Base-by-base conservation (phyloP, 192 early-diverging fungal species). In the Coemansia sp. region DNA sequence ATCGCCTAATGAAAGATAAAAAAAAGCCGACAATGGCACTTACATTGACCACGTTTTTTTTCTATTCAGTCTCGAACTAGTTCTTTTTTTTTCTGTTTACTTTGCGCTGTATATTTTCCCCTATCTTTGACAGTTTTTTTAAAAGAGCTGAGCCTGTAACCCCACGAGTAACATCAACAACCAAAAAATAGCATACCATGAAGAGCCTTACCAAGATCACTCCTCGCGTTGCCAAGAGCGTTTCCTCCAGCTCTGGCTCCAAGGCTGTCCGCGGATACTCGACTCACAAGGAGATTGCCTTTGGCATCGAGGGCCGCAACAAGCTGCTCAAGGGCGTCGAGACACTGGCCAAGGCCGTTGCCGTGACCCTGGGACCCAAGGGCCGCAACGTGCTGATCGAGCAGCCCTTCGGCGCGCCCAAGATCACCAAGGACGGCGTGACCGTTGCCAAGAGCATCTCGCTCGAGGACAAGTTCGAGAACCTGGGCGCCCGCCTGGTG, bases 391-490 rank as follows among this genome's bases (percentile, higher is more conserved):
- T 99, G 20, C 84, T 99, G 62, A 99, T 99, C 73, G 93, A 97
- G 78, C 97, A 99, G 81, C 74, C 93, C 35, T 99, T 96, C 64
- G 97, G 96, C 35, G 87, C 89, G 36, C 97, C 97, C 64, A 98
- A 98, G 87, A 99, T 99, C 84, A 99, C 98, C 77, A 99, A 99
- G 90, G 98, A 99, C 79, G 98, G 98, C 78, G 98, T 99, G 39
- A 95, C 98, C 53, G 98, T 99, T 22, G 98, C 98, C 57, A 98
- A 98, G 85, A 89, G 93, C 65, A 94, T 99, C 78, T 83, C 87
- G 32, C 86, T 99, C 32, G 91, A 98, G 77, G 94, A 99, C 83
- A 95, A 93, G 82, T 95, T 99, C 73, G 98, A 99, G 84, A 98
- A 99, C 85, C 87, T 99, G 45, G 98, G 98, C 62, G 98, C 98